These are phyloP conservation scores for Hippophae gyantsensis DNA, from an alignment of 306 rosid genomes.

Conservation along the genomic window DNA sequence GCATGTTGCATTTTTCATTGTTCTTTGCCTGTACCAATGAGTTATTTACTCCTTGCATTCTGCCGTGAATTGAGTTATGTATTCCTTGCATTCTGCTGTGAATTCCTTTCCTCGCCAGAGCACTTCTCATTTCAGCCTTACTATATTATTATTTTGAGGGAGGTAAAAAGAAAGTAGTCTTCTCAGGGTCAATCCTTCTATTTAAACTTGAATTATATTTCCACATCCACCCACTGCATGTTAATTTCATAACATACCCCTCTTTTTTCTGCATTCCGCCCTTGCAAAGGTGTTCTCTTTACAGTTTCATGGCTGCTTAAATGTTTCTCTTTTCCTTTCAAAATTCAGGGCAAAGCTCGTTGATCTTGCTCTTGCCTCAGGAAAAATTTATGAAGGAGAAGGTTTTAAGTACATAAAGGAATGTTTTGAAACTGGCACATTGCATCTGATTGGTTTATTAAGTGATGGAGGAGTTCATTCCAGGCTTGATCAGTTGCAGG, in stretches of 20 bases:
- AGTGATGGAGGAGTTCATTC: conserved; percentile 97
- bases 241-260: background rate
- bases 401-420: conserved; percentile 80
- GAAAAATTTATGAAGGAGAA: conserved; percentile 68
- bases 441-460: conserved; percentile 85
- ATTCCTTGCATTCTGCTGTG: too few species aligned
- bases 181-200: background rate
- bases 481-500: conserved; percentile 71
- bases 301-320: background rate
- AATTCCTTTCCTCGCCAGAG: too few species aligned
- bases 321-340: background rate
- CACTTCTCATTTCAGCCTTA: too few species aligned
- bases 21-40: background rate
- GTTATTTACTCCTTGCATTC: background rate
- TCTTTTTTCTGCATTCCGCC: background rate
- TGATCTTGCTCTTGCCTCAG: conserved; percentile 79
- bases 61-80: background rate
- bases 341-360: conserved; percentile 84
- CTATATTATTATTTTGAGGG: too few species aligned
- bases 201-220: background rate
- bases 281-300: background rate
- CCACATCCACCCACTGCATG: too few species aligned
- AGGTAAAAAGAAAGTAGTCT: too few species aligned
- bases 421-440: conserved; percentile 50
- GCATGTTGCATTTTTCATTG: background rate